Evolutionary conservation across 305 asterid species (phyloP).

Genomic region (Fraxinus baroniana): DNA sequence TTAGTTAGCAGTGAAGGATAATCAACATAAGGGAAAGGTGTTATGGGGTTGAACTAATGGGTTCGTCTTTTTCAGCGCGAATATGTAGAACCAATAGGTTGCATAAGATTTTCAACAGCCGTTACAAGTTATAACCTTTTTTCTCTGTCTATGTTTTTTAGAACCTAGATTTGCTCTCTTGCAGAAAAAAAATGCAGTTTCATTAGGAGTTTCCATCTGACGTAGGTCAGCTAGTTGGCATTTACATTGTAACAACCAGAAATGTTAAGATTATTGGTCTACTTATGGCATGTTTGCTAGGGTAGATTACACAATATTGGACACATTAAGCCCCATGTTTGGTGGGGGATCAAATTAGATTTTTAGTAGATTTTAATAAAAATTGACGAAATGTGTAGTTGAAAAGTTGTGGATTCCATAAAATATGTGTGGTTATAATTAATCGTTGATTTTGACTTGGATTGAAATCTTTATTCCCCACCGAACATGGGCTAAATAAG

Average conservation of each 20-base stretch:
- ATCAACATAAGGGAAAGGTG: not conserved
- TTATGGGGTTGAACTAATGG: not conserved
- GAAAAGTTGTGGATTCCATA: not conserved
- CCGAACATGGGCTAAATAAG: not conserved
- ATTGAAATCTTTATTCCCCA: not conserved
- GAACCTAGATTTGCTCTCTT: not conserved
- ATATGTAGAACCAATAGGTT: not conserved
- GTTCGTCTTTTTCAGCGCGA: not conserved
- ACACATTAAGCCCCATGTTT: not conserved
- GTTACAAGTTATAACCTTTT: not conserved
- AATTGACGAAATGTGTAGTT: not conserved
- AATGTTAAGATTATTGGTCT: slow-evolving; percentile 11
- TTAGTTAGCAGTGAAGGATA: not conserved
- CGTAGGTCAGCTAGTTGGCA: not conserved
- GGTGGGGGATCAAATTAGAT: not conserved
- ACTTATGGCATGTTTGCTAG: not conserved
- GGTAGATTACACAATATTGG: not conserved
- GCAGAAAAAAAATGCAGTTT: not conserved
- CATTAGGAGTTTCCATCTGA: not conserved
- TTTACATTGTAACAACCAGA: not conserved
- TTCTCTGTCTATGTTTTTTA: not conserved
- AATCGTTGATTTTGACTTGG: not conserved
- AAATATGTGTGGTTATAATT: not conserved
- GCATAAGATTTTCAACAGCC: not conserved
- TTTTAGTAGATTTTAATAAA: not conserved